These are phyloP conservation scores for Cronartium quercuum DNA, from an alignment of 1,284 basidiomycete genomes.

Conservation along the genomic window DNA sequence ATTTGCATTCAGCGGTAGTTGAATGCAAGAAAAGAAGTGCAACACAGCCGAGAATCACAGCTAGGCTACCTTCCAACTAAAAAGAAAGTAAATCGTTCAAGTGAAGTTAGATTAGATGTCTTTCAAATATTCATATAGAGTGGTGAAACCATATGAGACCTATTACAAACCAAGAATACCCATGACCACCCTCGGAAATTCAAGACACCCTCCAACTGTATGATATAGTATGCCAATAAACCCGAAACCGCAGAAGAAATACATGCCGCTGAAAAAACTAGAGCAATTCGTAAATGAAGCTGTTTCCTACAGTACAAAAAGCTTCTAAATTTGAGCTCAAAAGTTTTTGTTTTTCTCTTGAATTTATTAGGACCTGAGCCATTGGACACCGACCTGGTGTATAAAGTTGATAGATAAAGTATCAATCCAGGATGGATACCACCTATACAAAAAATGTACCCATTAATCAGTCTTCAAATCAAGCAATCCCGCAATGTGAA, in stretches of 20 bases:
- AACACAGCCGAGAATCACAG: background rate
- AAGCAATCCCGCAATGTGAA: background rate
- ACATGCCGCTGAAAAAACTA: constrained; percentile 7
- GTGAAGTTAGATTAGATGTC: too few relatives aligned
- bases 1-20: background rate
- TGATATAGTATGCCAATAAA: constrained; percentile 13
- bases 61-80: background rate
- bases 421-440: constrained; percentile 10
- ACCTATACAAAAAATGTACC: background rate
- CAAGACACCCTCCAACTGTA: constrained; percentile 1
- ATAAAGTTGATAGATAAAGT: constrained; percentile 15
- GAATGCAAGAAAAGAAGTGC: background rate
- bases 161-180: constrained; percentile 9
- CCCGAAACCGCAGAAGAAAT: constrained; percentile 4
- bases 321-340: background rate
- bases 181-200: constrained; percentile 17
- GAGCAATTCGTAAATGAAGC: constrained; percentile 28
- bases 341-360: background rate
- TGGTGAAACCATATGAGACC: too few relatives aligned
- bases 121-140: too few relatives aligned
- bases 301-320: background rate
- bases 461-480: background rate
- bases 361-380: background rate
- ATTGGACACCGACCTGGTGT: constrained; percentile 2
- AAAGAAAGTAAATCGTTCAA: background rate